A percentile compares a stretch with the other conserved stretches of the same genome.
Evolutionary conservation across 495 filamentous ascomycete species (phyloP).

Genomic region (Chaetomium tenue): DNA sequence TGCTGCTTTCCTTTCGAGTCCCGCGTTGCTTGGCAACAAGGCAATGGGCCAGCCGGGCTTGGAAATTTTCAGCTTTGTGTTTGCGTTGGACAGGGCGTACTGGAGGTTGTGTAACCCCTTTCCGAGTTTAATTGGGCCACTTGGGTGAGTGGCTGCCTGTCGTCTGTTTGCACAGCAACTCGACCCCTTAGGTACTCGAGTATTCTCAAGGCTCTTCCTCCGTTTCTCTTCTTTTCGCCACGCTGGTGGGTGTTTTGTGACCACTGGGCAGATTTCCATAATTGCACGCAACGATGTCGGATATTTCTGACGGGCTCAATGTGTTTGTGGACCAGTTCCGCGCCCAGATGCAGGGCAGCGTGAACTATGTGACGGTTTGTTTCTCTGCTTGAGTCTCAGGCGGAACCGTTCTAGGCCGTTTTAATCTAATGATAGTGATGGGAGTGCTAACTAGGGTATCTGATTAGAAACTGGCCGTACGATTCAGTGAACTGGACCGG

Average conservation of each 20-base stretch:
- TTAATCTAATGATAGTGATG: not conserved
- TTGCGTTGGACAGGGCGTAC: not conserved
- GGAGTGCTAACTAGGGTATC: not conserved
- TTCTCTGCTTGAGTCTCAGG: not conserved
- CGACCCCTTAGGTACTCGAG: no score
- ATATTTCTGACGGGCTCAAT: not conserved
- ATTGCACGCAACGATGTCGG: not conserved
- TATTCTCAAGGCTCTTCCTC: not conserved
- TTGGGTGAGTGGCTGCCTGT: not conserved
- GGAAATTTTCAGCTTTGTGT: not conserved
- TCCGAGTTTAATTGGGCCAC: not conserved
- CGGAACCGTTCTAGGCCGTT: no score
- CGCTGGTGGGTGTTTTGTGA: not conserved
- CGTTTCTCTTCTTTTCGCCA: not conserved
- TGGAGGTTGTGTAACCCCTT: not conserved
- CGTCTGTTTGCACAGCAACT: not conserved
- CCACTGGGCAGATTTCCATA: not conserved
- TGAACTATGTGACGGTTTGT: not conserved
- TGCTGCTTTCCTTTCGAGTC: no score
- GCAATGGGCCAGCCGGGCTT: not conserved
- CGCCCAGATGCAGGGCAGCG: not conserved
- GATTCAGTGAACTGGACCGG: conserved; percentile 15
- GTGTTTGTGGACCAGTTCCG: not conserved
- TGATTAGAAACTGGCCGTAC: not conserved
- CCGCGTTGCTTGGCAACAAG: no score